These are phyloP conservation scores for Omphalotus guepiniiformis DNA, from an alignment of 768 basidiomycete species.

Conservation along the genomic window DNA sequence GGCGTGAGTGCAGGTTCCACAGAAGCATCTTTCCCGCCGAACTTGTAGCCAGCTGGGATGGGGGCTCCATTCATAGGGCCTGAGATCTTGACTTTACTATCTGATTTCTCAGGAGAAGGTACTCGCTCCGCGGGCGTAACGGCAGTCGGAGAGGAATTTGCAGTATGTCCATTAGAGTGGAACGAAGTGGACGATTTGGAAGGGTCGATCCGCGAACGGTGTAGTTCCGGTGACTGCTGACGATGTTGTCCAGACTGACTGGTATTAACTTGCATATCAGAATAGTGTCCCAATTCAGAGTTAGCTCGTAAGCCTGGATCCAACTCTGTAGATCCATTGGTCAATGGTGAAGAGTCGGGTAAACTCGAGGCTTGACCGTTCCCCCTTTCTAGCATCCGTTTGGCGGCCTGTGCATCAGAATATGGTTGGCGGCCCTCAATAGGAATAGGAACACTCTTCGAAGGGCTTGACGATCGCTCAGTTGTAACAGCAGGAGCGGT, in stretches of 20 bases:
- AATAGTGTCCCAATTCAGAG: slow-evolving; percentile 80
- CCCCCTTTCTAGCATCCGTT: slow-evolving; percentile 36
- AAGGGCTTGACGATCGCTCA: slow-evolving; percentile 46
- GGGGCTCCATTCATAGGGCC: slow-evolving; percentile 81
- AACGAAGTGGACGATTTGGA: slow-evolving; percentile 53
- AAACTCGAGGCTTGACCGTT: slow-evolving; percentile 45
- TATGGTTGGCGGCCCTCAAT: slow-evolving; percentile 35
- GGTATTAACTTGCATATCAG: slow-evolving; percentile 47
- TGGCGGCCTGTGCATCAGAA: slow-evolving; percentile 36
- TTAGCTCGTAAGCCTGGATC: slow-evolving; percentile 54
- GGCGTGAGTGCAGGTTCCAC: slow-evolving; percentile 31
- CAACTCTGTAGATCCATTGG: slow-evolving; percentile 45
- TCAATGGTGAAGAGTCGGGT: slow-evolving; percentile 56
- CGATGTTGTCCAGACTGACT: slow-evolving; percentile 36
- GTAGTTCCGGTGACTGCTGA: slow-evolving; percentile 51
- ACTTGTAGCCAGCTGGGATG: slow-evolving; percentile 88
- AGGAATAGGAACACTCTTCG: slow-evolving; percentile 47
- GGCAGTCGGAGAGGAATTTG: slow-evolving; percentile 42
- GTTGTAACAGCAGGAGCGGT: slow-evolving; percentile 32
- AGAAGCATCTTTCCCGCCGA: slow-evolving; percentile 68
- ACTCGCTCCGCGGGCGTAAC: slow-evolving; percentile 46
- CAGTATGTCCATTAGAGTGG: too few relatives aligned
- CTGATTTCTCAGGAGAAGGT: slow-evolving; percentile 50
- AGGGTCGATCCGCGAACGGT: slow-evolving; percentile 40
- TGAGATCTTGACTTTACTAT: slow-evolving; percentile 82